A percentile compares a stretch with the other conserved stretches of the same genome.
Evolutionary conservation across 495 filamentous ascomycete genomes (phyloP).

Genomic region (Durotheca rogersii): DNA sequence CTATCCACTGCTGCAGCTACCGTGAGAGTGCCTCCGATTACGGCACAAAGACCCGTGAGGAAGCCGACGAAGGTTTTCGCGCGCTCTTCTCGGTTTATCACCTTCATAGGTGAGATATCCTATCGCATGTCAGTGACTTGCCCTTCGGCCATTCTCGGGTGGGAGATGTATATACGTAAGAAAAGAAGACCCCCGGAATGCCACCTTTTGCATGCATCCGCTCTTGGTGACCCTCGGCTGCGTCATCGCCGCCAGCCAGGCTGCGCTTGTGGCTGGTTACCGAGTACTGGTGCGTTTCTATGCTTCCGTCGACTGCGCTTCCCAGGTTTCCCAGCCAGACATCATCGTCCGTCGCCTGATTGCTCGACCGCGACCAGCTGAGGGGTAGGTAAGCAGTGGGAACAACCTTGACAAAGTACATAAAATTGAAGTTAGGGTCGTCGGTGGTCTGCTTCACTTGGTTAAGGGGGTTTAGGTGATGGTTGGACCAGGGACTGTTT

Average conservation of each 20-base stretch:
- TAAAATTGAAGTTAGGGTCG: conserved; percentile 87
- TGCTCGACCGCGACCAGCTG: conserved; percentile 61
- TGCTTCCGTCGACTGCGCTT: conserved; percentile 65
- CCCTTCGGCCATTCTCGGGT: not conserved
- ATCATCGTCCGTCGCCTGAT: conserved; percentile 53
- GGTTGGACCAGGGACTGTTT: conserved; percentile 73
- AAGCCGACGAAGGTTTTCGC: conserved; percentile 86
- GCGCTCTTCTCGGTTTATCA: conserved; percentile 91
- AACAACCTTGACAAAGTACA: conserved; percentile 99
- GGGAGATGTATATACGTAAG: conserved; percentile 68
- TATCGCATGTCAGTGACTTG: conserved; percentile 33
- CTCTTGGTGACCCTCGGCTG: conserved; percentile 83
- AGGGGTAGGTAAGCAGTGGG: conserved; percentile 91
- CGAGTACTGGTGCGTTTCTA: conserved; percentile 97
- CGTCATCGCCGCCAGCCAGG: conserved; percentile 75
- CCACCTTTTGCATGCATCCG: conserved; percentile 83
- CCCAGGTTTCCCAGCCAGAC: conserved; percentile 65
- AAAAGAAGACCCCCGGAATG: conserved; percentile 98
- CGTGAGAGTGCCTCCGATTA: conserved; percentile 92
- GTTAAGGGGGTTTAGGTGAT: conserved; percentile 92
- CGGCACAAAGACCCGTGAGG: conserved; percentile 88
- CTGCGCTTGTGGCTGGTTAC: conserved; percentile 94
- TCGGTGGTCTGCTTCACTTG: conserved; percentile 70
- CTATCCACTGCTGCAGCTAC: conserved; percentile 93
- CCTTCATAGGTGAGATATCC: conserved; percentile 99